Base-by-base conservation (phyloP, 345 rosid species). In the Salix udensis region DNA sequence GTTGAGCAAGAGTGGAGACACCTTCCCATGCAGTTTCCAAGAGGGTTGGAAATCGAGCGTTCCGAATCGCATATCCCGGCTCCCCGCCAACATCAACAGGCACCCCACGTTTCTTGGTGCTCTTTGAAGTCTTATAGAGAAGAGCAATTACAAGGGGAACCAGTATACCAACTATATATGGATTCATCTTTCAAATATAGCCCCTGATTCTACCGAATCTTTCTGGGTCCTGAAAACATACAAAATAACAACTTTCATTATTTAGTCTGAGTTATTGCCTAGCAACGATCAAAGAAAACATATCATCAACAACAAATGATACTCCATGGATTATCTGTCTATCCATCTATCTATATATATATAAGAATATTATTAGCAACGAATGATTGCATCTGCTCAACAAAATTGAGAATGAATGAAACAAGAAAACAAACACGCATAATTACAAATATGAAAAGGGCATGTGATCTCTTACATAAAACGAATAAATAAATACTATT, bases 81-180 rank as follows among this genome's bases (percentile, higher is more conserved):
- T 96, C 97, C 18, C 99, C 97, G 68, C 93, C 97, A 78, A 85
- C 92, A 77, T 92, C 96, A 73, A 84, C 88, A 7, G 88, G 85
- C 36, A 92, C 86, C 62, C 99, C 99, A 79, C 99, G 83, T 75
- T 88, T 88, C 86, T 88, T 94, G 2, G 68, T 79, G 18, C 84
- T 86, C 84, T 86, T 90, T 2, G 90, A 77, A 61, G 84, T 94
- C 46, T 88, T 88, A 77, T 89, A 68, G 42, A 94, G 71, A 77
- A 96, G 80, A 23, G 97, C 85, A 67, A 89, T 77, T 58, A 93
- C 82, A 69, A 96, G 79, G 48, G 99, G 98, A 76, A 92, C 91
- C 60, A 94, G 78, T 15, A 83, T 85, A 44, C 97, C 93, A 34
- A 90, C 86, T 7, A 91, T 71, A 78, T 94, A 96, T 73, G 91